Conservation (phyloP, 306 rosid genomes). For the Amphicarpaea edgeworthii region DNA sequence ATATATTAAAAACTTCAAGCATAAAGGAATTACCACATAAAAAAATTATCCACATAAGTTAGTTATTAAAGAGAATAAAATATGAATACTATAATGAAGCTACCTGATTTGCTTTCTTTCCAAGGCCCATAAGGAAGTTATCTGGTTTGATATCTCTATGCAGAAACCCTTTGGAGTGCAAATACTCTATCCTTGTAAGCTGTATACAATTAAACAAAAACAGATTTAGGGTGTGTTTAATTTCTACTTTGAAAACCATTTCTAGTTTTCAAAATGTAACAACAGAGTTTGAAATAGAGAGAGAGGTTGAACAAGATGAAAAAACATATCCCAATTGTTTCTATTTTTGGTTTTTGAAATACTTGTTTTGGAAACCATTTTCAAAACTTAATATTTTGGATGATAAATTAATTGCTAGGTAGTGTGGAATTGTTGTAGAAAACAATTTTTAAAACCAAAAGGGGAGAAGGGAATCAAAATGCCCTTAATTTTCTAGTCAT, state of each 20-base stretch:
- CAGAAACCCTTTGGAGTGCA: slow-evolving; percentile 76
- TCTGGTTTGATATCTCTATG: slow-evolving; percentile 97
- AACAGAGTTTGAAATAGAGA: background rate
- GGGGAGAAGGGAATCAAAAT: background rate
- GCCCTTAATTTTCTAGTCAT: background rate
- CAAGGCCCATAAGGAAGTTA: slow-evolving; percentile 97
- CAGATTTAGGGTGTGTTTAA: background rate
- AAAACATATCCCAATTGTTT: background rate
- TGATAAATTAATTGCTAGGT: background rate
- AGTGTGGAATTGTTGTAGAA: background rate
- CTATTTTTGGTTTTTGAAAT: background rate
- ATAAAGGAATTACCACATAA: background rate
- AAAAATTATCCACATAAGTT: slow-evolving; percentile 13
- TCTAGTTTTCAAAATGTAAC: background rate
- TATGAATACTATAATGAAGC: slow-evolving; percentile 17
- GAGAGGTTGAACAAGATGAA: background rate
- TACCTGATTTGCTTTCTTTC: slow-evolving; percentile 93
- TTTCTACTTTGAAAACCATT: background rate
- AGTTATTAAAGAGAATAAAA: slow-evolving; percentile 15
- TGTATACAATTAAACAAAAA: slow-evolving; percentile 37
- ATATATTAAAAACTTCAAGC: slow-evolving; percentile 2
- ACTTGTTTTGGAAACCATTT: background rate
- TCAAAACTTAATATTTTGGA: background rate
- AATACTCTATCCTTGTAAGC: slow-evolving; percentile 67
- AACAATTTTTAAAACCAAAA: background rate